Base-by-base conservation (phyloP, 202 grass and related monocot species). In the Panicum hallii region DNA sequence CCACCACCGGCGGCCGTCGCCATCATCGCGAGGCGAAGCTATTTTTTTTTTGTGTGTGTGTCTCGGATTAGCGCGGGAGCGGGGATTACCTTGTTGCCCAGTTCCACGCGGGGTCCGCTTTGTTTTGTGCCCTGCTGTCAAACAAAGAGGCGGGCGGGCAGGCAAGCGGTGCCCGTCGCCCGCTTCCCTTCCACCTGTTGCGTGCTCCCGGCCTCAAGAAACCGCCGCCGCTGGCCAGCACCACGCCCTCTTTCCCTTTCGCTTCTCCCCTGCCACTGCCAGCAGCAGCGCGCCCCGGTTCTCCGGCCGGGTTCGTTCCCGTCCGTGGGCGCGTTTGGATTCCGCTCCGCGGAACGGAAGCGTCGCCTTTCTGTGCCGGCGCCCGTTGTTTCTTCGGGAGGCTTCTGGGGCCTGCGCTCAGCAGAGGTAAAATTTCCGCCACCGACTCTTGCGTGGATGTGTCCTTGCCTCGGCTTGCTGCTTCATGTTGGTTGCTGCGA, bases 201-300 rank as follows among this genome's bases (percentile, higher is more conserved):
- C 55, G 77, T 77, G 48, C 28, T 62, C 53, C 66, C 47, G 71
- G 85, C 72, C 45, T 70, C 79, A 82, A 77, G 85, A 77, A 87
- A 76, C 71, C 74, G 79, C 85, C 11, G 40, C 5, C 11, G 22
- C 58, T 5, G n/a, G 45, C 36, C 72, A 22, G 72, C 19, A 19
- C 23, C 28, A 1, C 11, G 19, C 12, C 45, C 4, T 11, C 53
- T 75, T 75, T 67, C 45, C 44, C 7, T 63, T 9, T 4, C 14
- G 70, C 70, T 52, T 19, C 45, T 11, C 2, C 30, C 67, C 49
- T 13, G 13, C 79, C 41, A 5, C 34, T 5, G 32, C 19, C 4
- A 22, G 1, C 34, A 2, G 47, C 26, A 26, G 14, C 20, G 28
- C 45, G 5, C 46, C 46, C 32, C 48, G 20, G 63, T 47, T 13